These are phyloP conservation scores for Polyporus tsugae DNA, from an alignment of 1,284 basidiomycete genomes.

Conservation along the genomic window DNA sequence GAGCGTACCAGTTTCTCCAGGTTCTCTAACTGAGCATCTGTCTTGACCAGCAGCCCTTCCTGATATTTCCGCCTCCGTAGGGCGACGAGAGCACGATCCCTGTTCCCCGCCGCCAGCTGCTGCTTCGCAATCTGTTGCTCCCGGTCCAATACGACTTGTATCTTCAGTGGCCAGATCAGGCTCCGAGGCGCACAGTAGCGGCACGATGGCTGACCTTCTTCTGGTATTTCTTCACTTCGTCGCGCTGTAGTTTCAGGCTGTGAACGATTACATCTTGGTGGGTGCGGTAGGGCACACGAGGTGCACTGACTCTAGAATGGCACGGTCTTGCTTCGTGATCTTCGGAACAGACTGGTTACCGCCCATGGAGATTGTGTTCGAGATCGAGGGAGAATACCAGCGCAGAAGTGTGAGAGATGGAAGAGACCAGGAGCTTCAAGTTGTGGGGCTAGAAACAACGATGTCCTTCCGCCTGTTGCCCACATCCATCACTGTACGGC, in stretches of 20 bases:
- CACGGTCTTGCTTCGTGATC: constrained; percentile 93
- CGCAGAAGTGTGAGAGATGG: constrained; percentile 1
- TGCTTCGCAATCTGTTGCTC: constrained; percentile 91
- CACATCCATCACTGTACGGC: background rate
- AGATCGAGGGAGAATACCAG: background rate
- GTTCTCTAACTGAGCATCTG: constrained; percentile 90
- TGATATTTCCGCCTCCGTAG: constrained; percentile 94
- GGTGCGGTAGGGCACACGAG: constrained; percentile 41
- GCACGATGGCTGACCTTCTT: constrained; percentile 71
- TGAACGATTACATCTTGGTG: constrained; percentile 31
- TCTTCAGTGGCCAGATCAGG: constrained; percentile 54
- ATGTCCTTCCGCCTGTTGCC: background rate
- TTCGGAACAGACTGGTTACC: constrained; percentile 83
- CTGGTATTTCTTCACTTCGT: constrained; percentile 96
- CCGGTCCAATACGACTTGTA: constrained; percentile 86
- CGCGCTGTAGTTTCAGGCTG: constrained; percentile 94
- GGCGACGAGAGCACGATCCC: constrained; percentile 87
- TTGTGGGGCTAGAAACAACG: background rate
- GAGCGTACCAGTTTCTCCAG: constrained; percentile 86
- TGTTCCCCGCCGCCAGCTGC: constrained; percentile 84
- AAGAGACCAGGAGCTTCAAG: background rate
- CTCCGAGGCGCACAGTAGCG: background rate
- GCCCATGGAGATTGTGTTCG: constrained; percentile 57
- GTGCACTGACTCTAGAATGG: constrained; percentile 84
- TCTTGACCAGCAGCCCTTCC: constrained; percentile 86